Percentiles rank a stretch among this genome's conserved stretches.
These are phyloP conservation scores for Podaxis rugospora DNA, from an alignment of 768 basidiomycete genomes.

Conservation along the genomic window DNA sequence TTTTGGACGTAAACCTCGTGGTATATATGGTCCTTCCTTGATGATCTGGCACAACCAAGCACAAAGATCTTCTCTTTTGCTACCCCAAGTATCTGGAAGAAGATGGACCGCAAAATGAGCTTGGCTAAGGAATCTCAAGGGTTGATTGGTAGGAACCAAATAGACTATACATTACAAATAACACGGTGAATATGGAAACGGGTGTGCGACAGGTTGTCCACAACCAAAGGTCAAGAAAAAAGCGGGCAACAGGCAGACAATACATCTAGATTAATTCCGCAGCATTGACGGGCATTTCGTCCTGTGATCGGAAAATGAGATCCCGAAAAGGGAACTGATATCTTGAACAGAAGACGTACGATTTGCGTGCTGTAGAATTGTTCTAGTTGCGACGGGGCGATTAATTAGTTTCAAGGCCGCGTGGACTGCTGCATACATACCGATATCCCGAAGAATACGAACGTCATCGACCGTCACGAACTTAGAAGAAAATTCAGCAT, in stretches of 20 bases:
- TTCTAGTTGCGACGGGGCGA: slow-evolving; percentile 41
- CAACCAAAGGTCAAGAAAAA: slow-evolving; percentile 1
- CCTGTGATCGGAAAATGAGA: slow-evolving; percentile 42
- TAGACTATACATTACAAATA: slow-evolving; percentile 13
- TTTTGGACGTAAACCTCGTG: neutral
- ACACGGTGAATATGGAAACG: slow-evolving; percentile 5
- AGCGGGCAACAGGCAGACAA: neutral
- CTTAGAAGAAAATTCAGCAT: slow-evolving; percentile 33
- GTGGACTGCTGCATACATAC: slow-evolving; percentile 36
- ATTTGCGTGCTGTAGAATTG: slow-evolving; percentile 97
- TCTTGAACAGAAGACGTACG: slow-evolving; percentile 40
- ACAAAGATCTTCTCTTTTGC: neutral
- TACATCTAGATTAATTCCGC: slow-evolving; percentile 83
- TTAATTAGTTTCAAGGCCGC: slow-evolving; percentile 8
- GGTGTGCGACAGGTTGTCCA: neutral
- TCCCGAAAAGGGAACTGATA: slow-evolving; percentile 7
- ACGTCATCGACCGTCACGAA: slow-evolving; percentile 95
- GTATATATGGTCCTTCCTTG: neutral
- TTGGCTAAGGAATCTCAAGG: neutral
- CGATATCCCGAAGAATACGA: slow-evolving; percentile 94
- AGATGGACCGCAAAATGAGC: neutral
- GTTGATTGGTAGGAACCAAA: neutral
- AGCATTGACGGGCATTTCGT: slow-evolving; percentile 99
- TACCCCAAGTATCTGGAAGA: neutral
- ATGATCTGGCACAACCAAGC: neutral